phyloP scores from a whole-genome alignment of 202 grass and related monocot species.

The Setaria viridis region DNA sequence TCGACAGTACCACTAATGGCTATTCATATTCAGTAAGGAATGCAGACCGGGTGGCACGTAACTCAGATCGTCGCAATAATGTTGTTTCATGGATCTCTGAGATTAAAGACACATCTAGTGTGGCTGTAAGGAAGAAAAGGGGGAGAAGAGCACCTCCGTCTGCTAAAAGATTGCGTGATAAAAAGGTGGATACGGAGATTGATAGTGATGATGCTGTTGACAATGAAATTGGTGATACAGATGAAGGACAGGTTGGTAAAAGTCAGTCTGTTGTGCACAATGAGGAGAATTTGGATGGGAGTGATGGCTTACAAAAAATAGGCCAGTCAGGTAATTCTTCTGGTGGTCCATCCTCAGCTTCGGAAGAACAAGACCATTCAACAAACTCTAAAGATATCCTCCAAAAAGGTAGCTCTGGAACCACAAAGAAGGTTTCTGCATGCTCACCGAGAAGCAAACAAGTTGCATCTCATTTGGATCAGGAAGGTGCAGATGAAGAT shows the following conservation, averaged over 20 bases:
- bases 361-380: constrained; percentile 34
- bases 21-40: constrained; percentile 53
- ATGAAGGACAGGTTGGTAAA: constrained; percentile 30
- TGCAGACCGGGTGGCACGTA: constrained; percentile 37
- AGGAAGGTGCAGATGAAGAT: constrained; percentile 37
- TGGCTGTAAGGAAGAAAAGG: constrained; percentile 56
- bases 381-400: constrained; percentile 34
- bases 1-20: neutral
- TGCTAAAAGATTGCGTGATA: constrained; percentile 31
- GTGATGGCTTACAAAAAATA: constrained; percentile 36
- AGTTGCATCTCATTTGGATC: constrained; percentile 18
- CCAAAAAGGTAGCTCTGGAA: constrained; percentile 22
- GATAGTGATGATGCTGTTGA: constrained; percentile 39
- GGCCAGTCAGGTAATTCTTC: constrained; percentile 31
- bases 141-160: constrained; percentile 46
- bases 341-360: constrained; percentile 14
- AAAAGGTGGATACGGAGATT: constrained; percentile 47
- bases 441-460: constrained; percentile 22
- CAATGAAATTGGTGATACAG: constrained; percentile 39
- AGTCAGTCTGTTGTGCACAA: constrained; percentile 21
- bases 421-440: constrained; percentile 14
- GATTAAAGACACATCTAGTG: constrained; percentile 25
- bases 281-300: constrained; percentile 18
- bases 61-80: constrained; percentile 39
- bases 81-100: constrained; percentile 51